Evolutionary conservation across 345 rosid species (phyloP), one percentile per base, ranked within the genome.

Genomic region (Lepidium sativum): DNA sequence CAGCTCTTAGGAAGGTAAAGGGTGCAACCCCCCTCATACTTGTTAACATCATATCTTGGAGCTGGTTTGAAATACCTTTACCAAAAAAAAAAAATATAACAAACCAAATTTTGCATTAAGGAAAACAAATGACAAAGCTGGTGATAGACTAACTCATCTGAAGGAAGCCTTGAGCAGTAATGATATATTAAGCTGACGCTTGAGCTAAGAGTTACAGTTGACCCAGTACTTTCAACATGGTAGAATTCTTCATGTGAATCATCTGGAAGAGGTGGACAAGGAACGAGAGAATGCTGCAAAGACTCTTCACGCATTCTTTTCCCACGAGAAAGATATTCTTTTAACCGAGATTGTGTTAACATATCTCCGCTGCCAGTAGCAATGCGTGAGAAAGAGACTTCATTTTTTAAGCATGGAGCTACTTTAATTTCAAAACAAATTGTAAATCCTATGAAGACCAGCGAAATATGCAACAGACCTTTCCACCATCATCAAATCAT

Each of bases 121-220:
- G 20, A 25, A 34, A 3, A 32, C 1, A 45, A 45, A 27, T 43
- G 59, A 57, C 52, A 52, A 48, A 31, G 53, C 40, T 63, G 57
- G 23, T 49, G 42, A 18, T 20, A 58, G 50, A 82, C 87, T 70
- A 59, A 94, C 97, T 82, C 80, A 43, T 94, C 99, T 20, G 91
- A 88, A 68, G 96, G 99, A 43, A 90, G 95, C 39, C 87, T 80
- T 6, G 97, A 86, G 79, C 99, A 94, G 65, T 90, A 94, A 54
- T 80, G 85, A 75, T 84, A 45, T 20, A 20, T 20, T 20, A 20
- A 20, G 21, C 21, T 20, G 21, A 20, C 21, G 21, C 21, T 20
- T 20, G 21, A 20, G 1, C 21, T 20, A 20, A 20, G 21, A 20
- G 21, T 20, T 20, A 2, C 21, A 1, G 21, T 20, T 20, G 21